Evolutionary conservation across 768 basidiomycete genomes (phyloP), one percentile per base, ranked within the genome.

Genomic region (Hortiboletus campestris): DNA sequence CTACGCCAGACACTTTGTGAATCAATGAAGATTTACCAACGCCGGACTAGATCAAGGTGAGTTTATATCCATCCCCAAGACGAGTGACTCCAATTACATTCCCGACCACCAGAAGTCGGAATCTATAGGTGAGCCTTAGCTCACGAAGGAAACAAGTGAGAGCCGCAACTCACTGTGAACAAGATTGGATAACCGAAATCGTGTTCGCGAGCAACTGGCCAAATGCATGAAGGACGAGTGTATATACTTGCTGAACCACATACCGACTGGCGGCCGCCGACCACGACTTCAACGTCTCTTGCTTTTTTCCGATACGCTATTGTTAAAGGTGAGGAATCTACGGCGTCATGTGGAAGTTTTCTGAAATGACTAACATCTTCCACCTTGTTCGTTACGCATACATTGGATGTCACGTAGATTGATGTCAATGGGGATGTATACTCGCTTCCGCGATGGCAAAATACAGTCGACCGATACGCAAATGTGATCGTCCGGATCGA

Each of bases 1-100:
- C 6, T 7, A 62, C 61, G 9, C 61, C 61, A 35, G 63, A 63
- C 10, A 62, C 29, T 40, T 16, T 50, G 3, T n/a, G 20, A 14
- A 62, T 59, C 20, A 62, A 36, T 2, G 61, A 46, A 16, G 61
- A 51, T 55, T 59, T 62, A 8, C 61, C 61, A 4, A 63, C 61
- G 3, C 61, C 61, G 1, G 56, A 41, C 61, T 62, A 50, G 28
- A 47, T 29, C n/a, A 11, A 6, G 12, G 17, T 60, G 6, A 50
- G 53, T 16, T 28, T 12, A 39, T 43, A 6, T 35, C 12, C 19
- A 35, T 43, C 20, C 3, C 8, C 2, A 6, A 47, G 10, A 25
- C 34, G 16, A 40, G 1, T 6, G 17, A 22, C 0, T 4, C 0
- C 1, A 4, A 4, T 52, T 35, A 62, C 61, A 51, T 62, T 63